Percentiles rank a stretch among this genome's conserved stretches.
Evolutionary conservation across 2,329 filamentous ascomycete species (phyloP).

Genomic region (Fusarium chlamydosporum): DNA sequence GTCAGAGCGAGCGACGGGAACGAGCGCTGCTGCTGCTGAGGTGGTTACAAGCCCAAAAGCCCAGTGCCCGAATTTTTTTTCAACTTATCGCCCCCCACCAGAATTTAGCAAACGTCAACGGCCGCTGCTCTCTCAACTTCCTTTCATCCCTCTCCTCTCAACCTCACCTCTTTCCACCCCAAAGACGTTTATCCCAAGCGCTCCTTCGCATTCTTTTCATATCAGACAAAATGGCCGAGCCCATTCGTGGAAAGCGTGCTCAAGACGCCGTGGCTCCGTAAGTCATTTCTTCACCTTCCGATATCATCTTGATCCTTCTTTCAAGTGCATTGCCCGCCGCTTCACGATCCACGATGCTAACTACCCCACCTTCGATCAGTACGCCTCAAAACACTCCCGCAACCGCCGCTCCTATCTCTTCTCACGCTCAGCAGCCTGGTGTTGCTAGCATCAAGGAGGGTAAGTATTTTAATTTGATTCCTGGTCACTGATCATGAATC

Average conservation of each 20-base stretch:
- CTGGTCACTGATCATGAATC: constrained; percentile 10
- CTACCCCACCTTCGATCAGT: constrained; percentile 71
- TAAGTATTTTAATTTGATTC: constrained; percentile 62
- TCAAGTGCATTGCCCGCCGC: constrained; percentile 39
- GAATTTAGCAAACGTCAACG: constrained; percentile 59
- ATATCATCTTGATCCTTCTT: constrained; percentile 39
- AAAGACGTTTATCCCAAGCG: constrained; percentile 52
- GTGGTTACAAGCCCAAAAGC: constrained; percentile 42
- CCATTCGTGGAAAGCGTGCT: constrained; percentile 74
- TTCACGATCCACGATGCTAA: constrained; percentile 52
- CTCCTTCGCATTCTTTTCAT: constrained; percentile 46
- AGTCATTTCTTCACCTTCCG: constrained; percentile 54
- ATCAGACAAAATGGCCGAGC: constrained; percentile 70
- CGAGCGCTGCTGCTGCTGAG: constrained; percentile 31
- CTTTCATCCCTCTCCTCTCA: constrained; percentile 53
- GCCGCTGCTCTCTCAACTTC: constrained; percentile 54
- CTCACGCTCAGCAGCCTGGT: constrained; percentile 94
- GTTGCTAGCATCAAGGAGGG: constrained; percentile 98
- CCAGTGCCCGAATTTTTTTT: constrained; percentile 56
- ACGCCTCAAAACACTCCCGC: constrained; percentile 99
- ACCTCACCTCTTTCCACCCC: constrained; percentile 48
- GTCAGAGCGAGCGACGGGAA: constrained; percentile 19
- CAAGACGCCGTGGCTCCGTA: constrained; percentile 71
- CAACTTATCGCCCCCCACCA: constrained; percentile 57
- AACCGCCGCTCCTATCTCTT: constrained; percentile 96